Base-by-base conservation (phyloP, 148 eudicot species). In the Hydrangea macrophylla region DNA sequence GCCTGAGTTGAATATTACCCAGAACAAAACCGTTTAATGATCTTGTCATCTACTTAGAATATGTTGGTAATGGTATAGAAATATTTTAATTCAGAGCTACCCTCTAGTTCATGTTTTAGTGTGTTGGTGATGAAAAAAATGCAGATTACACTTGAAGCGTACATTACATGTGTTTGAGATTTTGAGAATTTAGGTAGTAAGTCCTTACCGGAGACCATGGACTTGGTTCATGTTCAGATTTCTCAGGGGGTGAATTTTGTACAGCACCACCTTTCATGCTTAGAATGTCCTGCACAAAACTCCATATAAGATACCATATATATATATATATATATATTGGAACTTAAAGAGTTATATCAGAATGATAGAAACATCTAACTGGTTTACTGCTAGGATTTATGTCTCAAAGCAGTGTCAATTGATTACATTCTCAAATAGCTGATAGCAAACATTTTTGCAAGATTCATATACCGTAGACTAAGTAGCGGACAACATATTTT, bases 131-230 rank as follows among this genome's bases (percentile, higher is more conserved):
- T 45, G 51, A 45, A 31, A 32, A 11, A 48, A 56, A 35, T 65
- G 30, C 22, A 53, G 22, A 35, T 32, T 33, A 30, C 31, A 24
- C 20, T 12, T 0, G 2, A 31, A 31, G 12, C 30, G 28, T 32
- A 37, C 24, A 20, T 55, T n/a, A n/a, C n/a, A 25, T 51, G 69
- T 24, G 39, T 6, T 36, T 30, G 26, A 20, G 15, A 51, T 53
- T 50, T 31, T 30, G 40, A 66, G 32, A 39, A 22, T 30, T 11
- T 30, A 36, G 53, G 6, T 11, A 55, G 57, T 36, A 76, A 57
- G 68, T 20, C 30, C 89, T 79, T 94, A 91, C 99, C 93, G 99
- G 99, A 58, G 99, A 94, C 99, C 99, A 94, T 57, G 97, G 99
- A 72, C 93, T 70, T 59, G 97, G 99, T 72, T 95, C 96, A 66